A percentile compares a stretch with the other conserved stretches of the same genome.
Conservation (phyloP, 176 grass and related monocot genomes). For the Bonia amplexicaulis region DNA sequence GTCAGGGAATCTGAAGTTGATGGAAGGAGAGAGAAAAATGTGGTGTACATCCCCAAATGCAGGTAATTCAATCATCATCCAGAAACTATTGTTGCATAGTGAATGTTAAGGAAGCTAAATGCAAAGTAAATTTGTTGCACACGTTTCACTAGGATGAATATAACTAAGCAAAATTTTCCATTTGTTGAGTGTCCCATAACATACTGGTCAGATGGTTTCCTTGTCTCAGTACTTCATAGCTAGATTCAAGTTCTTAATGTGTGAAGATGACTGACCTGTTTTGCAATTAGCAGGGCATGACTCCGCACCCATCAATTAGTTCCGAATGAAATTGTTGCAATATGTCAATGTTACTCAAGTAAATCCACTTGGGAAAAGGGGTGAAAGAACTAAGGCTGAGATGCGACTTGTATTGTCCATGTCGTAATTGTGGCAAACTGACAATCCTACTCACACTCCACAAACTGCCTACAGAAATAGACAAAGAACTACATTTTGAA, state of each 20-base stretch:
- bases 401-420: conserved; percentile 22
- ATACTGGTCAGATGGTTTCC: background rate
- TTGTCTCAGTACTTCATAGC: background rate
- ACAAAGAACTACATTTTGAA: background rate
- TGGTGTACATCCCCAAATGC: conserved; percentile 95
- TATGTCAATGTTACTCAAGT: conserved; percentile 41
- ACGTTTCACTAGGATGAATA: conserved; percentile 3
- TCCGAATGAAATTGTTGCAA: background rate
- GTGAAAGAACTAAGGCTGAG: conserved; percentile 10
- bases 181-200: background rate
- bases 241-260: background rate
- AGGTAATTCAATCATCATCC: conserved; percentile 50
- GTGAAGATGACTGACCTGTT: background rate
- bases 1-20: conserved; percentile 84
- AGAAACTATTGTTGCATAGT: background rate
- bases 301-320: conserved; percentile 2
- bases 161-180: background rate
- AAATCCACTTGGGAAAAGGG: conserved; percentile 35
- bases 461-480: conserved; percentile 20
- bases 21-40: conserved; percentile 83
- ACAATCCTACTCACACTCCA: conserved; percentile 43
- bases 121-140: background rate
- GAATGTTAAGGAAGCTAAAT: background rate
- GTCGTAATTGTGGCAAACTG: conserved; percentile 26
- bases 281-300: background rate